Percentiles rank a stretch among this genome's conserved stretches.
phyloP scores from a whole-genome alignment of 805 yeast species.

The Cyberlindnera saturnus region DNA sequence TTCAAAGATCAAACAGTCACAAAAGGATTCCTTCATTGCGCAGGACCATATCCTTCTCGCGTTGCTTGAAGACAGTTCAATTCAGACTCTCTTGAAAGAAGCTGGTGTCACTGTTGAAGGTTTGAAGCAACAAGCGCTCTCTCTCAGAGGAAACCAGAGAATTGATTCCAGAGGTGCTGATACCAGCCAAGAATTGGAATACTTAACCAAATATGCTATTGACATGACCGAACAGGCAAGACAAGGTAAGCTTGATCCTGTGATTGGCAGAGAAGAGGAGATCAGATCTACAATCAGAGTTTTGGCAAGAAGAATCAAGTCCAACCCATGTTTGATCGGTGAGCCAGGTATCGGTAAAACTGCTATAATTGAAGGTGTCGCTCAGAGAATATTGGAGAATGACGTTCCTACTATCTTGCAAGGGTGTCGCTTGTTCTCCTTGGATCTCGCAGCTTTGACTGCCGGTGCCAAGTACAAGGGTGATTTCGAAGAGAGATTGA shows the following conservation, averaged over 20 bases:
- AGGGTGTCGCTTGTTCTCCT: slow-evolving; percentile 73
- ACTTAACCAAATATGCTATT: slow-evolving; percentile 81
- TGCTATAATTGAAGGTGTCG: slow-evolving; percentile 96
- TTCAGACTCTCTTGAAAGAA: slow-evolving; percentile 69
- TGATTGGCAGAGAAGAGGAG: slow-evolving; percentile 98
- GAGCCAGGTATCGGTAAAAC: slow-evolving; percentile 99
- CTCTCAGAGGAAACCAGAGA: slow-evolving; percentile 82
- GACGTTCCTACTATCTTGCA: slow-evolving; percentile 90
- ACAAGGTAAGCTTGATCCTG: slow-evolving; percentile 94
- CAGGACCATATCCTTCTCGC: slow-evolving; percentile 92
- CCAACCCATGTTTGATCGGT: slow-evolving; percentile 94
- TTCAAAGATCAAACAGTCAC: slow-evolving; percentile 71
- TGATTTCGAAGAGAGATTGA: slow-evolving; percentile 96
- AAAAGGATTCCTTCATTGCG: slow-evolving; percentile 86
- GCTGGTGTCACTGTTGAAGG: slow-evolving; percentile 61
- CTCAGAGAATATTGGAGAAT: slow-evolving; percentile 91
- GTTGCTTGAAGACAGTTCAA: slow-evolving; percentile 67
- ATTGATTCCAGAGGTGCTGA: slow-evolving; percentile 95
- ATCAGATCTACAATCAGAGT: slow-evolving; percentile 93
- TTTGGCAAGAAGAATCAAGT: slow-evolving; percentile 93
- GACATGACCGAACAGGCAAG: slow-evolving; percentile 93
- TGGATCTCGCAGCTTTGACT: slow-evolving; percentile 92
- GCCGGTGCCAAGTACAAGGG: slow-evolving; percentile 99
- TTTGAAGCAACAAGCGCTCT: slow-evolving; percentile 69
- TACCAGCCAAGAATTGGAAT: slow-evolving; percentile 78